A percentile compares a stretch with the other conserved stretches of the same genome.
Evolutionary conservation across 257 asterid genomes (phyloP).

Genomic region (Scutellaria minor): DNA sequence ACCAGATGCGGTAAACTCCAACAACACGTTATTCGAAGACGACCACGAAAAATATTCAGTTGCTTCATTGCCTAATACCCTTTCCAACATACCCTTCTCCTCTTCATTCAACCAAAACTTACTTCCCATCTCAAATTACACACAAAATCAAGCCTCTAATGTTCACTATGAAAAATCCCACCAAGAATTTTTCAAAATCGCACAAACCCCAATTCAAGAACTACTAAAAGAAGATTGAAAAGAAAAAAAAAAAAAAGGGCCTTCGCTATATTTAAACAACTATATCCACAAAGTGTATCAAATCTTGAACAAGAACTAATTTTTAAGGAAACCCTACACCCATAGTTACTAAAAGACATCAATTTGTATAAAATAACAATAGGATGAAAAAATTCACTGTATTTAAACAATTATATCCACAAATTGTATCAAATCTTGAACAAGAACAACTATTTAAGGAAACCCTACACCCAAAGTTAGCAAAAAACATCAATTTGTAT

Average conservation of each 20-base stretch:
- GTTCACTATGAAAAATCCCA: background rate
- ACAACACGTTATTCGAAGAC: constrained; percentile 67
- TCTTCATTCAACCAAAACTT: constrained; percentile 64
- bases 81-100: constrained; percentile 63
- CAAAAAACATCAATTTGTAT: background rate
- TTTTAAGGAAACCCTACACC: background rate
- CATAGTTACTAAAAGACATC: too few species aligned
- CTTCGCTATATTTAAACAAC: too few species aligned
- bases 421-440: background rate
- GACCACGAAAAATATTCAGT: constrained; percentile 73
- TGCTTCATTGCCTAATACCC: constrained; percentile 73
- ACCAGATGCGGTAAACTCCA: constrained; percentile 65
- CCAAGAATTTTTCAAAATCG: constrained; percentile 1
- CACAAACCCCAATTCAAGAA: constrained; percentile 6
- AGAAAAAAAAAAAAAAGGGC: too few species aligned
- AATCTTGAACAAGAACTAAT: background rate
- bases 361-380: too few species aligned
- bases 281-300: background rate
- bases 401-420: background rate
- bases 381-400: too few species aligned
- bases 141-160: constrained; percentile 30
- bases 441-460: constrained; percentile 16
- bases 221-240: too few species aligned
- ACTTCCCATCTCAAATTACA: constrained; percentile 56
- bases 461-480: constrained; percentile 35